Evolutionary conservation across 352 stramenopile genomes (phyloP).

Genomic region (Phytophthora hybrid): DNA sequence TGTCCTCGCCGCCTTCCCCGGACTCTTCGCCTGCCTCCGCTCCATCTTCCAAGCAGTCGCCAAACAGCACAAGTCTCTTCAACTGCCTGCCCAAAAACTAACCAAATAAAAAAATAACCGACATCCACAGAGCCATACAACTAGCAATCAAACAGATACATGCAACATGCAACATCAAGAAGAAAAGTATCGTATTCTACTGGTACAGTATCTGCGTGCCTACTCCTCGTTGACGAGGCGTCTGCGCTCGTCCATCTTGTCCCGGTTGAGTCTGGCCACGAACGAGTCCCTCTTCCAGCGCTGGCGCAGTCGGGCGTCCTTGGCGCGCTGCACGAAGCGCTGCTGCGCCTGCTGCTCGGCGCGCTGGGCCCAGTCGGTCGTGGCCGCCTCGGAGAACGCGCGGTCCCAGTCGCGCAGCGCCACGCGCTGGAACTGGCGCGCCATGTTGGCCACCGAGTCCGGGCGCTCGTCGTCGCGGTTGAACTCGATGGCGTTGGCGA

Average conservation of each 20-base stretch:
- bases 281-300: slow-evolving; percentile 87
- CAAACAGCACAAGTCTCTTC: background rate
- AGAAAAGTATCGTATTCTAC: background rate
- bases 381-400: slow-evolving; percentile 70
- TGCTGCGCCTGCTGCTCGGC: slow-evolving; percentile 62
- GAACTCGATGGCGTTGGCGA: slow-evolving; percentile 88
- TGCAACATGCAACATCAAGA: background rate
- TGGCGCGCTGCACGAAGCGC: slow-evolving; percentile 64
- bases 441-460: slow-evolving; percentile 81
- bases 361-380: slow-evolving; percentile 68
- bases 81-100: slow-evolving; percentile 5
- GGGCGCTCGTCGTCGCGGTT: slow-evolving; percentile 82
- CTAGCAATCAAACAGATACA: no score
- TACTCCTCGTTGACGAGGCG: slow-evolving; percentile 38
- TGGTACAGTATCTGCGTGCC: background rate
- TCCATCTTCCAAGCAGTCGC: slow-evolving; percentile 31
- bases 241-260: slow-evolving; percentile 73
- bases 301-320: slow-evolving; percentile 50
- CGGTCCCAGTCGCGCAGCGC: slow-evolving; percentile 61
- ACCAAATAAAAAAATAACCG: background rate
- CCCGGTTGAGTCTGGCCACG: slow-evolving; percentile 79
- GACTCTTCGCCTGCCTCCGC: slow-evolving; percentile 5
- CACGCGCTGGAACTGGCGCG: slow-evolving; percentile 61
- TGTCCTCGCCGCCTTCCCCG: background rate
- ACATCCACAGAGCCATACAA: background rate